A percentile compares a stretch with the other conserved stretches of the same genome.
These are phyloP conservation scores for Penicillium decumbens DNA, from an alignment of 2,329 filamentous ascomycete genomes.

Conservation along the genomic window DNA sequence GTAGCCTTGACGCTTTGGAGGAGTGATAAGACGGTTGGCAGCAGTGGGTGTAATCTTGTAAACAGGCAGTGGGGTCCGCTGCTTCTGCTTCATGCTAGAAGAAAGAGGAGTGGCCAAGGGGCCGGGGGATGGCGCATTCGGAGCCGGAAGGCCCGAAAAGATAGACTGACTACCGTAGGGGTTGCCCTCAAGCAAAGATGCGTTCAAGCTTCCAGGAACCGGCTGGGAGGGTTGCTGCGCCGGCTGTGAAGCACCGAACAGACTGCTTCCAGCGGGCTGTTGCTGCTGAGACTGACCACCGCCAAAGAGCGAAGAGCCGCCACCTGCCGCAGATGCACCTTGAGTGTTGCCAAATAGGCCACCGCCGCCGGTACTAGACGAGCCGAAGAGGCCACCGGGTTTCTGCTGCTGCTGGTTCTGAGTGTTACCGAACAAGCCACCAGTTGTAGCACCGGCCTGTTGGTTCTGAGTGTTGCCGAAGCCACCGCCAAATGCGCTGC, in stretches of 20 bases:
- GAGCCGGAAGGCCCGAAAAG: conserved; percentile 66
- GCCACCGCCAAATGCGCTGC: conserved; percentile 32
- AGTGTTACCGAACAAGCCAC: conserved; percentile 43
- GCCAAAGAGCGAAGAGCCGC: conserved; percentile 57
- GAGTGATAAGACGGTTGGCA: conserved; percentile 73
- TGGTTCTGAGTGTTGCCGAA: conserved; percentile 46
- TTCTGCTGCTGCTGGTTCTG: conserved; percentile 51
- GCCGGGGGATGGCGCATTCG: conserved; percentile 67
- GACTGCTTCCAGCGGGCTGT: conserved; percentile 35
- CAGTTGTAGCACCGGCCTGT: conserved; percentile 27
- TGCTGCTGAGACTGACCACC: conserved; percentile 38
- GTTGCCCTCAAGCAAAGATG: conserved; percentile 75
- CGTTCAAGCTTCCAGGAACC: conserved; percentile 54
- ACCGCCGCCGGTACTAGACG: conserved; percentile 37
- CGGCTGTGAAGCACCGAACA: conserved; percentile 53
- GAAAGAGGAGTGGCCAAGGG: conserved; percentile 87
- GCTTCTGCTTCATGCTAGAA: conserved; percentile 69
- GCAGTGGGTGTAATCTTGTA: conserved; percentile 82
- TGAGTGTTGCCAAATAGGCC: conserved; percentile 45
- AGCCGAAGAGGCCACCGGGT: conserved; percentile 51
- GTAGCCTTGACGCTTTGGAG: conserved; percentile 74
- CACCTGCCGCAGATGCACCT: conserved; percentile 23
- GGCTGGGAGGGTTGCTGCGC: conserved; percentile 45
- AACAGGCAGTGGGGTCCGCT: conserved; percentile 74
- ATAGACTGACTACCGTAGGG: conserved; percentile 87